Conservation (phyloP, 1,139 yeast genomes). For the Hemisphaericaspora xylanilytica region DNA sequence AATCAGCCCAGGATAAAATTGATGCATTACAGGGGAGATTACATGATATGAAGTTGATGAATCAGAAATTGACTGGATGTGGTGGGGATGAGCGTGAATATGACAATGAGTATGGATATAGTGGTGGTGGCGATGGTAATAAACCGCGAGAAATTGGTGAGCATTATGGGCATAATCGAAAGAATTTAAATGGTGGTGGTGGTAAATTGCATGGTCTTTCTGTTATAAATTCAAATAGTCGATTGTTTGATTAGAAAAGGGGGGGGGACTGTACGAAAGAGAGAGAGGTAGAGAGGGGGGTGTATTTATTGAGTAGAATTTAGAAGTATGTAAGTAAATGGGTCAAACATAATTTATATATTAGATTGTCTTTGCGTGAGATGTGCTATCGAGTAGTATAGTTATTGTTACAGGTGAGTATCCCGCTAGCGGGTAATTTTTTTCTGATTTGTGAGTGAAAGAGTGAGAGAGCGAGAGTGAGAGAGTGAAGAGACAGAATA, state of each 20-base stretch:
- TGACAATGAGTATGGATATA: background rate
- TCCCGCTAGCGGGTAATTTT: too few species aligned
- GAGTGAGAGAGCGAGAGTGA: too few species aligned
- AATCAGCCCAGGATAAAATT: slow-evolving; percentile 43
- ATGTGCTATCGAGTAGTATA: too few species aligned
- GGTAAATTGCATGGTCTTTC: slow-evolving; percentile 45
- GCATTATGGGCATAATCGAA: background rate
- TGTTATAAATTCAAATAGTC: slow-evolving; percentile 40
- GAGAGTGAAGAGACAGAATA: too few species aligned
- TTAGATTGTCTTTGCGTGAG: too few species aligned
- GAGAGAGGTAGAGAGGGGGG: too few species aligned
- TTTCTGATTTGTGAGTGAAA: too few species aligned
- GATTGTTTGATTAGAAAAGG: slow-evolving; percentile 25
- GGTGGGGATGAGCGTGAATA: slow-evolving; percentile 5
- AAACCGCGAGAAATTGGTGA: background rate
- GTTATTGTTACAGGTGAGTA: too few species aligned
- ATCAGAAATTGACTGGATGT: slow-evolving; percentile 34
- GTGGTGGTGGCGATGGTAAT: background rate
- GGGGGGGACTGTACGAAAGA: too few species aligned
- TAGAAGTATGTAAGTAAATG: too few species aligned
- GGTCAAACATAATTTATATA: too few species aligned
- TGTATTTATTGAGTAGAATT: too few species aligned
- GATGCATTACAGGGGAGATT: slow-evolving; percentile 38
- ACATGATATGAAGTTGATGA: slow-evolving; percentile 33
- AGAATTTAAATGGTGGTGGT: slow-evolving; percentile 17